Evolutionary conservation across 176 grass and related monocot species (phyloP).

Genomic region (Hordeum vulgare): MorexV3_pseudomolecules_assembly NC_058518.1:53700961-53701460

Average conservation of each 20-base stretch:
- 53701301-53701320: not conserved
- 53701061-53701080: not conserved
- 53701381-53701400: too few species aligned
- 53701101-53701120: not conserved
- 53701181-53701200: not conserved
- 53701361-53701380: too few species aligned
- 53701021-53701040: not conserved
- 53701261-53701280: not conserved
- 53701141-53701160: not conserved
- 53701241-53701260: not conserved
- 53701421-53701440: too few species aligned
- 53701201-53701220: not conserved
- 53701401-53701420: too few species aligned
- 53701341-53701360: too few species aligned
- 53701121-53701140: not conserved
- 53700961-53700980: conserved; percentile 8
- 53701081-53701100: not conserved
- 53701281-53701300: not conserved
- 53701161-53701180: not conserved
- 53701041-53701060: not conserved
- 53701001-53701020: not conserved
- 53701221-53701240: not conserved
- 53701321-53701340: not conserved
- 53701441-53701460: too few species aligned
- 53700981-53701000: not conserved